Conservation (phyloP, 139 green algal species). For the Chlamydomonas asymmetrica region DNA sequence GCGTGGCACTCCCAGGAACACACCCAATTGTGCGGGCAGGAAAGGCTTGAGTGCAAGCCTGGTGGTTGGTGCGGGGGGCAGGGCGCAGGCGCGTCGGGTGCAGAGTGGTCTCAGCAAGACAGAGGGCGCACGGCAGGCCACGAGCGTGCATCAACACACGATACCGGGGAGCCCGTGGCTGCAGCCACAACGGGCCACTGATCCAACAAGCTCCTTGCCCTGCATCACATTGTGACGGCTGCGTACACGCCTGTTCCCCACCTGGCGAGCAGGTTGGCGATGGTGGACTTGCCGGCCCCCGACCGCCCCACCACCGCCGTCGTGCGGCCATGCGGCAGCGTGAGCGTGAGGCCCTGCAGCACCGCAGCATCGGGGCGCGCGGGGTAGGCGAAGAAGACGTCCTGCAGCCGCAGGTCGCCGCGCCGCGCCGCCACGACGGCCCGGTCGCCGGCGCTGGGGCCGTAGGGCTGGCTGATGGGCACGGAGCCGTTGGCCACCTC, state of each 20-base stretch:
- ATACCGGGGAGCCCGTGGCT: too few species aligned
- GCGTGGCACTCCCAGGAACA: neutral
- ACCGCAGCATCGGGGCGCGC: conserved; percentile 42
- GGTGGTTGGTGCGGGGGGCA: too few species aligned
- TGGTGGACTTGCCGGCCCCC: conserved; percentile 80
- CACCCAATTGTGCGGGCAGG: neutral
- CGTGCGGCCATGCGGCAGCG: conserved; percentile 68
- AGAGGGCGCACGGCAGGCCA: too few species aligned
- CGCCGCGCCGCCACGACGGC: conserved; percentile 44
- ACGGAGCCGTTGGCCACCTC: conserved; percentile 51
- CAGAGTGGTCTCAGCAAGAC: too few species aligned
- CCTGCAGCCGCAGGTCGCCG: conserved; percentile 62
- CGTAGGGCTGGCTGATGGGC: conserved; percentile 44
- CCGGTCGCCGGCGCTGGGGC: conserved; percentile 39
- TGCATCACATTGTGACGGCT: too few species aligned
- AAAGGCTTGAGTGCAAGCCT: too few species aligned
- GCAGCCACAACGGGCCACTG: too few species aligned
- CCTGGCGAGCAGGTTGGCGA: conserved; percentile 76
- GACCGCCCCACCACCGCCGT: conserved; percentile 84
- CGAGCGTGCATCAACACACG: too few species aligned
- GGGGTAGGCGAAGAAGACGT: conserved; percentile 80
- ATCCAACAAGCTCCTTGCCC: too few species aligned
- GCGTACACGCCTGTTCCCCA: too few species aligned
- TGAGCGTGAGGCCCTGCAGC: conserved; percentile 57
- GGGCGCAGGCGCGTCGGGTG: too few species aligned